Conservation (phyloP, 2,329 filamentous ascomycete genomes). For the Trichoderma pleuroti region DNA sequence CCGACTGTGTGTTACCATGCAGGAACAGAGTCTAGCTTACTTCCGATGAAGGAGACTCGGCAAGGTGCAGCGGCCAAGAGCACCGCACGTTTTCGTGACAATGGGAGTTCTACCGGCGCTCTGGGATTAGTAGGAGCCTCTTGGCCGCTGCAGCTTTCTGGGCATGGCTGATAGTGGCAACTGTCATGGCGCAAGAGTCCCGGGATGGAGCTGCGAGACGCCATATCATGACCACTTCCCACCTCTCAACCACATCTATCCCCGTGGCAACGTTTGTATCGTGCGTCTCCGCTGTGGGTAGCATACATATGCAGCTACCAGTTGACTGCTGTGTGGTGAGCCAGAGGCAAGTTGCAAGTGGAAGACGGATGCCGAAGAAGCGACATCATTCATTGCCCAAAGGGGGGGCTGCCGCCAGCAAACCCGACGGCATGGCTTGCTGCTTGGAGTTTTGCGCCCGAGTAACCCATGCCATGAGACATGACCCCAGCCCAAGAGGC, state of each 20-base stretch:
- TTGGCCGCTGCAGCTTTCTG: conserved; percentile 3
- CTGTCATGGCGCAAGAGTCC: conserved; percentile 10
- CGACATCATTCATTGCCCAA: neutral
- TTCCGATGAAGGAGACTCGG: conserved; percentile 11
- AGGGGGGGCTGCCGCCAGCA: neutral
- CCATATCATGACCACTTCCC: neutral
- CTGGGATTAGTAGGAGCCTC: conserved; percentile 13
- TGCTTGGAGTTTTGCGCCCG: neutral
- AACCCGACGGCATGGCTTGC: neutral
- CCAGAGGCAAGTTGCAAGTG: neutral
- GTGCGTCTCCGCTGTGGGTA: conserved; percentile 4
- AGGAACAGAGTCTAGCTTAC: conserved; percentile 18
- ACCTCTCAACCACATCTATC: neutral
- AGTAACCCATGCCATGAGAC: neutral
- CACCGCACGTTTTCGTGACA: conserved; percentile 9
- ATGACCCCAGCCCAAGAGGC: neutral
- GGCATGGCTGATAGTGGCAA: neutral
- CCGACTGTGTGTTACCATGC: conserved; percentile 22
- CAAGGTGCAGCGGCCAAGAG: conserved; percentile 2
- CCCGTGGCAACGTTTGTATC: neutral
- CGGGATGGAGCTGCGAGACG: neutral
- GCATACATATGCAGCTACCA: neutral
- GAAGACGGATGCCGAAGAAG: neutral
- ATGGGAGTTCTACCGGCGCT: neutral
- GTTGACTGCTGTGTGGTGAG: neutral